Evolutionary conservation across 2,329 filamentous ascomycete species (phyloP).

Genomic region (Pseudogymnoascus sp.): DNA sequence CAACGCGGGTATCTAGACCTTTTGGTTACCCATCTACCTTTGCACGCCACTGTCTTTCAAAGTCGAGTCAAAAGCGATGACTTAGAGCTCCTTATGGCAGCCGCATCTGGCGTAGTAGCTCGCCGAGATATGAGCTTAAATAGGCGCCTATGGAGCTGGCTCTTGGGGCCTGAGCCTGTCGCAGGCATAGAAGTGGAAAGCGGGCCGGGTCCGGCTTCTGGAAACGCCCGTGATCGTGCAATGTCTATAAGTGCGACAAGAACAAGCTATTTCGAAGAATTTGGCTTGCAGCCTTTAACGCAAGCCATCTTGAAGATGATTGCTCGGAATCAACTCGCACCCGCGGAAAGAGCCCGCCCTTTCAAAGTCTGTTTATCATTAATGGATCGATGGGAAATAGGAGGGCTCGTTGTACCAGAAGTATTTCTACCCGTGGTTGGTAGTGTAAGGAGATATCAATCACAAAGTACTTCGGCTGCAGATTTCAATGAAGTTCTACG

Average conservation of each 20-base stretch:
- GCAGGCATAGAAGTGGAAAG: constrained; percentile 42
- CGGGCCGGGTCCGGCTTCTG: constrained; percentile 39
- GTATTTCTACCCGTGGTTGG: constrained; percentile 82
- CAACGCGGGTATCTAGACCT: constrained; percentile 92
- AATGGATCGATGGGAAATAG: constrained; percentile 98
- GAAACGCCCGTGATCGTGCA: constrained; percentile 23
- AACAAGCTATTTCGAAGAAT: constrained; percentile 76
- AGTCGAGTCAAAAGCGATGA: constrained; percentile 66
- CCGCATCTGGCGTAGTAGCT: constrained; percentile 80
- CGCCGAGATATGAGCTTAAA: constrained; percentile 96
- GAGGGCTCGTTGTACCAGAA: constrained; percentile 78
- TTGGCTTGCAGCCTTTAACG: constrained; percentile 69
- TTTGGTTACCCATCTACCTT: constrained; percentile 80
- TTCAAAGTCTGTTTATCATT: constrained; percentile 89
- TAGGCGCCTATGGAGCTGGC: constrained; percentile 90
- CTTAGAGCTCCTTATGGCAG: constrained; percentile 71
- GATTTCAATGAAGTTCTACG: constrained; percentile 82
- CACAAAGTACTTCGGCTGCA: constrained; percentile 54
- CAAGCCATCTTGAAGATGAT: constrained; percentile 74
- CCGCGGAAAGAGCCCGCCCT: constrained; percentile 69
- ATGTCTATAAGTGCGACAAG: constrained; percentile 41
- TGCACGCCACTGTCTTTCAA: constrained; percentile 77
- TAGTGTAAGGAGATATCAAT: constrained; percentile 71
- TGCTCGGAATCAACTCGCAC: constrained; percentile 43
- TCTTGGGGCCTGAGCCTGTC: constrained; percentile 69